Percentiles rank a stretch among this genome's conserved stretches.
These are phyloP conservation scores for Moelleriella libera DNA, from an alignment of 2,329 filamentous ascomycete species.

Conservation along the genomic window DNA sequence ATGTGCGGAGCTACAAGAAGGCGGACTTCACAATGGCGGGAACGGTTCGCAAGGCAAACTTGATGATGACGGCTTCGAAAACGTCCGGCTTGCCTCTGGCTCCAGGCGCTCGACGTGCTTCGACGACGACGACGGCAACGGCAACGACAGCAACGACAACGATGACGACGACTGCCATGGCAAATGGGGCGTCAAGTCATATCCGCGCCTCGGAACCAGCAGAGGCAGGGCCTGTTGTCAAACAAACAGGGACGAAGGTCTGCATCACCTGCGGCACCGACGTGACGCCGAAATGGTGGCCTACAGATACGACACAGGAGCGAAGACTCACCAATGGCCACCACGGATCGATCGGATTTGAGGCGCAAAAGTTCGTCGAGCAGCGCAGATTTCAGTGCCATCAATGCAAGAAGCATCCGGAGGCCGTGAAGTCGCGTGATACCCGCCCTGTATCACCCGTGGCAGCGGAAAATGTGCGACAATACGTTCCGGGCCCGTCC, in stretches of 20 bases:
- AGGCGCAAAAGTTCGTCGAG: conserved; percentile 43
- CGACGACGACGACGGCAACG: conserved; percentile 11
- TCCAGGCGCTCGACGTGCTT: conserved; percentile 36
- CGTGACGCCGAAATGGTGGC: conserved; percentile 63
- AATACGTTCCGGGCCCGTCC: conserved; percentile 6
- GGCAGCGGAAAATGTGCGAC: conserved; percentile 8
- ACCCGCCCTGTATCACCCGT: conserved; percentile 9
- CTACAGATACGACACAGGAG: conserved; percentile 37
- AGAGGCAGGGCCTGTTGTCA: conserved; percentile 12
- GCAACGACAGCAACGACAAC: conserved; percentile 5
- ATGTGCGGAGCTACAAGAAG: conserved; percentile 83
- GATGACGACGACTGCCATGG: conserved; percentile 15
- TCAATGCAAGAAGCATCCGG: conserved; percentile 50
- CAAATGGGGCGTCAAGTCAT: conserved; percentile 8
- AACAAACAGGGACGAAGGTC: conserved; percentile 33
- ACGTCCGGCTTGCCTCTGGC: conserved; percentile 20
- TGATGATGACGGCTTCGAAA: conserved; percentile 53
- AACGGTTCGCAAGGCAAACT: conserved; percentile 81
- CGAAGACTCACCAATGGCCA: conserved; percentile 37
- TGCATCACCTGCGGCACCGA: conserved; percentile 55
- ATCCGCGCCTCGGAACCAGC: conserved; percentile 12
- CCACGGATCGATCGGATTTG: conserved; percentile 33
- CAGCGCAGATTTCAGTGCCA: conserved; percentile 59
- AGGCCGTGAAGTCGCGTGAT: conserved; percentile 21
- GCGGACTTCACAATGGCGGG: conserved; percentile 83